A percentile compares a stretch with the other conserved stretches of the same genome.
These are phyloP conservation scores for Dryas alaskensis DNA, from an alignment of 306 rosid genomes.

Conservation along the genomic window DNA sequence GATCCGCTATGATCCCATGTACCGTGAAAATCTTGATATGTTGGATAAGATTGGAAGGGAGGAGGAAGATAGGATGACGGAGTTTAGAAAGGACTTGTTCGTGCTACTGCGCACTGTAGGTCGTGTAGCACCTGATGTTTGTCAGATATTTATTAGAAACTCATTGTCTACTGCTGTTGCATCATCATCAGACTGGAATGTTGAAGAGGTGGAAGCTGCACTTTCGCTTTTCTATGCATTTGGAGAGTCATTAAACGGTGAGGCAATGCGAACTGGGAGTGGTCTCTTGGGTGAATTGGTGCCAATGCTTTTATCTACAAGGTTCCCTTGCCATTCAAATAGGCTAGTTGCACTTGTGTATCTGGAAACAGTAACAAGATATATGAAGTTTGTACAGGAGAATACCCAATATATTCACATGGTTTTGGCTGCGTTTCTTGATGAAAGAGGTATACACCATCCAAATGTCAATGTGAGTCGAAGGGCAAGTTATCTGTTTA, in stretches of 20 bases:
- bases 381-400: conserved; percentile 78
- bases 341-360: conserved; percentile 93
- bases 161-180: conserved; percentile 63
- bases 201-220: conserved; percentile 89
- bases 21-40: conserved; percentile 64
- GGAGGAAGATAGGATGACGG: conserved; percentile 89
- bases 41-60: conserved; percentile 88
- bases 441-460: conserved; percentile 96
- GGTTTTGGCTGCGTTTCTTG: conserved; percentile 89
- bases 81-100: conserved; percentile 85
- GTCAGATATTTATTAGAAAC: conserved; percentile 70
- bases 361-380: conserved; percentile 87
- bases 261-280: conserved; percentile 59
- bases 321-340: conserved; percentile 83
- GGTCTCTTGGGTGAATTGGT: conserved; percentile 73
- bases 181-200: conserved; percentile 63
- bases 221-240: conserved; percentile 75
- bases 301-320: conserved; percentile 71
- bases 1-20: conserved; percentile 63
- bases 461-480: conserved; percentile 72
- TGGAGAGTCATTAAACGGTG: conserved; percentile 81
- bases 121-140: conserved; percentile 69
- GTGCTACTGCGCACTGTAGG: conserved; percentile 59
- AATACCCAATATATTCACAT: conserved; percentile 68
- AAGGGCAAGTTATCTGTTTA: conserved; percentile 89